Evolutionary conservation across 1,284 basidiomycete species (phyloP), one percentile per base, ranked within the genome.

Genomic region (Uromyces viciae-fabae): DNA sequence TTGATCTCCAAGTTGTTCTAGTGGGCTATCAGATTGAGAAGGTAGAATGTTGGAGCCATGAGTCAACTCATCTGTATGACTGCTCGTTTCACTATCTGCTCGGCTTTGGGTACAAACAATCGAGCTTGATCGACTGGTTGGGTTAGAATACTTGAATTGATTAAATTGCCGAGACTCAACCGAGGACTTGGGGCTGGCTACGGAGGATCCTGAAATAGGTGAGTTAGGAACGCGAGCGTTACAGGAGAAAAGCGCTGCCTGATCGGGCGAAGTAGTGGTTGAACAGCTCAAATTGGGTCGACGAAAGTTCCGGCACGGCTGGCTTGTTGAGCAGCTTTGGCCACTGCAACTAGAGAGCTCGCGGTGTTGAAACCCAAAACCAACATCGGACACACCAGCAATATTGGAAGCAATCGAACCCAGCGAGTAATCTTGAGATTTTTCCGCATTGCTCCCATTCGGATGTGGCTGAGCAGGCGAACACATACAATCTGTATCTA

Each of bases 101-200:
- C 73, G 40, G 22, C 54, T 54, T 42, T 72, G 73, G 46, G 43
- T 75, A 38, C 54, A 62, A 9, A 33, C 73, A n/a, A 75, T 62
- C 33, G 73, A 75, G 43, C 73, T 75, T 3, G 73, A 75, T 31
- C 43, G 73, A 64, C 73, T 75, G 14, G 58, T 75, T 7, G 73
- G 62, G 49, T 46, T 75, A 1, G 58, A 75, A 75, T 25, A 75
- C 33, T 75, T 64, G 7, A 43, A n/a, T 49, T 64, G 56, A 49
- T 60, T 38, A 58, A 33, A 62, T 36, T 58, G 19, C 62, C 11
- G 56, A 15, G 58, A 64, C 43, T 75, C 42, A 15, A 64, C 17
- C 1, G 58, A 75, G 38, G 73, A 64, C n/a, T 71, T 64, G 17
- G 77, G 68, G 22, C 68, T 79, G 36, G 68, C 52, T 2, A 36